Percentiles rank a stretch among this genome's conserved stretches.
Conservation (phyloP, 1,139 yeast species). For the Yamadazyma sp. region DNA sequence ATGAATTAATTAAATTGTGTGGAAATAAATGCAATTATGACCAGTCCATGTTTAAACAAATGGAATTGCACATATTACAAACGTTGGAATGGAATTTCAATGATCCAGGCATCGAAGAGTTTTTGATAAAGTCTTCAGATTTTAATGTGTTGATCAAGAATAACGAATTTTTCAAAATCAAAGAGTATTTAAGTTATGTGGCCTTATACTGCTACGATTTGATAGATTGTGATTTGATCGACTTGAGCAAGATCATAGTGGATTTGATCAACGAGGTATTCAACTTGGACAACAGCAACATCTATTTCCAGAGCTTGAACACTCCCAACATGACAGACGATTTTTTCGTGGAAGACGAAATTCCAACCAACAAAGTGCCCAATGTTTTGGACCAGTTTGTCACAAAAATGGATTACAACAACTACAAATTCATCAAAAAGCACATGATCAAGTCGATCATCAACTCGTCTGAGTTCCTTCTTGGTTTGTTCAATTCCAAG, state of each 20-base stretch:
- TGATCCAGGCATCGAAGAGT: conserved; percentile 61
- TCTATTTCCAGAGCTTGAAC: conserved; percentile 23
- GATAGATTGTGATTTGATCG: conserved; percentile 32
- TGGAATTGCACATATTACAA: conserved; percentile 53
- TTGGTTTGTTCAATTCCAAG: conserved; percentile 30
- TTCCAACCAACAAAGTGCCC: neutral
- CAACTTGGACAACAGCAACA: conserved; percentile 19
- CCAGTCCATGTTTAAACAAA: conserved; percentile 59
- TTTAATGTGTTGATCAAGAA: conserved; percentile 24
- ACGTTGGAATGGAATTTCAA: conserved; percentile 63
- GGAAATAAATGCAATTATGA: conserved; percentile 59
- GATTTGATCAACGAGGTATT: conserved; percentile 38
- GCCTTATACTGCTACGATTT: conserved; percentile 39
- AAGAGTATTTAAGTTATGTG: conserved; percentile 38
- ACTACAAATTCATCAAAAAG: conserved; percentile 32
- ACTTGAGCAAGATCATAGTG: conserved; percentile 33
- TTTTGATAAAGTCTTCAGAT: conserved; percentile 32
- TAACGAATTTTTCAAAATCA: conserved; percentile 37
- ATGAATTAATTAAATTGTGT: conserved; percentile 61
- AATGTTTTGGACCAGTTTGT: conserved; percentile 2
- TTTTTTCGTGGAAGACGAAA: conserved; percentile 12
- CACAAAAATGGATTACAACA: conserved; percentile 20
- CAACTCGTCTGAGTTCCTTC: conserved; percentile 33
- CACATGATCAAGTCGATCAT: conserved; percentile 31
- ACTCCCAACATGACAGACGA: conserved; percentile 9